These are phyloP conservation scores for Nemania sp. DNA, from an alignment of 2,329 filamentous ascomycete genomes.

Conservation along the genomic window DNA sequence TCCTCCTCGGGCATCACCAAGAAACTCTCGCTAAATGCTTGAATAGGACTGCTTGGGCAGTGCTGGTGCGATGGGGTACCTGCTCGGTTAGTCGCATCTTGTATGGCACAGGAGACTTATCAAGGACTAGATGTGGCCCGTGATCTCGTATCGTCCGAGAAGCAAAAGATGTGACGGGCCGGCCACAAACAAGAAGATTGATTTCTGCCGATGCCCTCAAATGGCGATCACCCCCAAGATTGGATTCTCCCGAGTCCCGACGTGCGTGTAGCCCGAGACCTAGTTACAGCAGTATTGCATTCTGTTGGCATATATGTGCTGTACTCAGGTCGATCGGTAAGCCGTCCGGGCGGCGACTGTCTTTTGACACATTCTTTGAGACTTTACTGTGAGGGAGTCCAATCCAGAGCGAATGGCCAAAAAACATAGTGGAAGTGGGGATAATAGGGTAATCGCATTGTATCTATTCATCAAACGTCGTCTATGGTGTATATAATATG, in stretches of 20 bases:
- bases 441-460: conserved; percentile 23
- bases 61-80: conserved; percentile 4
- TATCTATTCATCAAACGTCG: conserved; percentile 34
- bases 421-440: background rate
- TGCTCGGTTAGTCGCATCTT: conserved; percentile 16
- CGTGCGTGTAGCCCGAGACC: no score
- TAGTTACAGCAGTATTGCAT: background rate
- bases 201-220: conserved; percentile 1
- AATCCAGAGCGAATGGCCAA: background rate
- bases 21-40: conserved; percentile 11
- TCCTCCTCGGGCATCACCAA: conserved; percentile 21
- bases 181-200: conserved; percentile 1
- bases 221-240: background rate
- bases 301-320: no score
- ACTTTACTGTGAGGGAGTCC: background rate
- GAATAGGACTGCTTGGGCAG: conserved; percentile 9
- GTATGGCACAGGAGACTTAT: conserved; percentile 8
- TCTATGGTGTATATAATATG: conserved; percentile 29
- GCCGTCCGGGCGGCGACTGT: no score
- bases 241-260: background rate
- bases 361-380: no score
- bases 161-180: conserved; percentile 1
- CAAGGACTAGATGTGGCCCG: conserved; percentile 5
- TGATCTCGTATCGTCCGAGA: conserved; percentile 10
- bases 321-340: no score